Conservation (phyloP, 345 rosid species). For the Psidium guajava region DNA sequence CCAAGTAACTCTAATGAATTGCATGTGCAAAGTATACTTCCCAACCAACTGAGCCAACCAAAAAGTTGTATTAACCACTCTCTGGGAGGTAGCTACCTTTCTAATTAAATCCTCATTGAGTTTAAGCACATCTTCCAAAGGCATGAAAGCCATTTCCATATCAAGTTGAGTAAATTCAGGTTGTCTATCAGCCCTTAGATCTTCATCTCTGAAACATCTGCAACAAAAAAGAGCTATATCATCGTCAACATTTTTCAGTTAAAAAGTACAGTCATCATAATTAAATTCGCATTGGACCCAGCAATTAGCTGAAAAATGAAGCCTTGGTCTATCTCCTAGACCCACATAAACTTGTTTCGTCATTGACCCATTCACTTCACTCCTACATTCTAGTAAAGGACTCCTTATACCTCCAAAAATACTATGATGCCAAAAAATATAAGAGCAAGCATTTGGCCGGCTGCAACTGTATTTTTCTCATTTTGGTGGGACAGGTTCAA, state of each 20-base stretch:
- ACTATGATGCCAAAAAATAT: background rate
- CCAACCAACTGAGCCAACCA: background rate
- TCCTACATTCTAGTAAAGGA: background rate
- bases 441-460: background rate
- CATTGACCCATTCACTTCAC: background rate
- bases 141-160: constrained; percentile 90
- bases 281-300: background rate
- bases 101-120: constrained; percentile 88
- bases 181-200: constrained; percentile 95
- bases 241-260: background rate
- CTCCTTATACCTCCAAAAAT: background rate
- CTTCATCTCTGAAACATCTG: constrained; percentile 99
- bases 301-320: background rate
- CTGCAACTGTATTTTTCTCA: background rate
- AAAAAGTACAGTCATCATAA: background rate
- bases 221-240: background rate
- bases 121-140: constrained; percentile 79
- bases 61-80: background rate
- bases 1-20: background rate
- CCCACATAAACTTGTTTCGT: background rate
- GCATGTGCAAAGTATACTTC: background rate
- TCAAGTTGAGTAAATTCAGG: constrained; percentile 99
- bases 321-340: background rate
- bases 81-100: constrained; percentile 35
- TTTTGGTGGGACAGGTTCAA: background rate